These are phyloP conservation scores for Syzygium oleosum DNA, from an alignment of 345 rosid species.

Conservation along the genomic window DNA sequence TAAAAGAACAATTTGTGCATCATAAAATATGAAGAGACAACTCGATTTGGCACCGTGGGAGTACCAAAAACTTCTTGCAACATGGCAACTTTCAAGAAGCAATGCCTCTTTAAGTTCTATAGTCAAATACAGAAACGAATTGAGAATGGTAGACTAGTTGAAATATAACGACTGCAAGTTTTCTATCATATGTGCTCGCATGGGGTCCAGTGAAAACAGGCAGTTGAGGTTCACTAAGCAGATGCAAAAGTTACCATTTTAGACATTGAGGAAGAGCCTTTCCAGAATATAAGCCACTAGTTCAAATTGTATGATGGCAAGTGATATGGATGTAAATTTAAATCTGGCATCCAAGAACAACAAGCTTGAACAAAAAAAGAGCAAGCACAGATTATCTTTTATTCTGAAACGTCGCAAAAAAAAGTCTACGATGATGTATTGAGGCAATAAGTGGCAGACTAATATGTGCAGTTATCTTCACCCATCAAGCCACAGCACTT, in stretches of 20 bases:
- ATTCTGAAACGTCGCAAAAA: neutral
- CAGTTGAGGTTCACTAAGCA: neutral
- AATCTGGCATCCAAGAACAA: neutral
- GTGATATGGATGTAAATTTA: neutral
- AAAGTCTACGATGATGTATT: neutral
- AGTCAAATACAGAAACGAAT: fast-evolving
- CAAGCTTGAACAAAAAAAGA: neutral
- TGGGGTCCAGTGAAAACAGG: neutral
- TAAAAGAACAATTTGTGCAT: neutral
- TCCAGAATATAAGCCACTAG: neutral
- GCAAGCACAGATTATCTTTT: neutral
- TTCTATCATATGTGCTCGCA: neutral
- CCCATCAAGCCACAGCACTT: neutral
- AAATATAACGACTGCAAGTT: neutral
- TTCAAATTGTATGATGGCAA: neutral
- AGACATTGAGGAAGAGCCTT: neutral
- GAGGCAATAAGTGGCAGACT: neutral
- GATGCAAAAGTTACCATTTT: neutral
- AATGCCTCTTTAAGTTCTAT: neutral
- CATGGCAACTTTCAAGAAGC: neutral
- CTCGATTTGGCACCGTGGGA: neutral
- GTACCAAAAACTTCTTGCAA: neutral
- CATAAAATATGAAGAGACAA: neutral
- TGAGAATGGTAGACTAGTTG: neutral
- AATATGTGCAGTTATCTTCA: neutral